These are phyloP conservation scores for Mortierella sp. DNA, from an alignment of 371 early-diverging fungal species.

Conservation along the genomic window DNA sequence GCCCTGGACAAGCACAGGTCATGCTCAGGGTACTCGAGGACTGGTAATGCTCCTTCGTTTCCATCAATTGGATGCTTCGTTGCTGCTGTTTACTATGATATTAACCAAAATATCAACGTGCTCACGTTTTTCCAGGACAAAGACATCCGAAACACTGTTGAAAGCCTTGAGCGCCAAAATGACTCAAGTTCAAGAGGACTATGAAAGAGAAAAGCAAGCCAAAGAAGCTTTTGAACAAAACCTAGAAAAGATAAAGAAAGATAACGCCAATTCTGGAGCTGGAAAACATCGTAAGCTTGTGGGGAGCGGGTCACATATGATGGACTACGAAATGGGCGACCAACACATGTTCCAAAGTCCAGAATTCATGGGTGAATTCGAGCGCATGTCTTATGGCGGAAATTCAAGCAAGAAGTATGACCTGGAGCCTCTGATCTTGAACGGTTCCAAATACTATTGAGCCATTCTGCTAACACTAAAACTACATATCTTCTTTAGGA, in stretches of 20 bases:
- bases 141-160: conserved; percentile 66
- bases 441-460: not conserved
- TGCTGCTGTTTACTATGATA: not conserved
- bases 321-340: conserved; percentile 49
- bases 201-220: conserved; percentile 68
- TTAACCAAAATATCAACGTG: too few species aligned
- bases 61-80: not conserved
- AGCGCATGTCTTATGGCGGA: conserved; percentile 31
- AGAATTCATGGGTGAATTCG: conserved; percentile 36
- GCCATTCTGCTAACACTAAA: not conserved
- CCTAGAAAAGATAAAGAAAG: conserved; percentile 63
- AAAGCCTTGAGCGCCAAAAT: conserved; percentile 78
- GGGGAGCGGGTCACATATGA: conserved; percentile 28
- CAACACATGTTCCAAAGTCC: conserved; percentile 46
- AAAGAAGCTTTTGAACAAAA: conserved; percentile 61
- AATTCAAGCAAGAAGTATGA: conserved; percentile 32
- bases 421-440: not conserved
- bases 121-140: conserved; percentile 43
- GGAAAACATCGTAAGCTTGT: conserved; percentile 50
- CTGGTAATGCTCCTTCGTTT: conserved; percentile 63
- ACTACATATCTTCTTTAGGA: conserved; percentile 2
- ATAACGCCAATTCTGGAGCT: conserved; percentile 34
- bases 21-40: conserved; percentile 66
- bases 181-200: conserved; percentile 64
- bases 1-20: conserved; percentile 70